Percentiles rank a stretch among this genome's conserved stretches.
These are phyloP conservation scores for Pleurotus djamor DNA, from an alignment of 768 basidiomycete species.

Conservation along the genomic window DNA sequence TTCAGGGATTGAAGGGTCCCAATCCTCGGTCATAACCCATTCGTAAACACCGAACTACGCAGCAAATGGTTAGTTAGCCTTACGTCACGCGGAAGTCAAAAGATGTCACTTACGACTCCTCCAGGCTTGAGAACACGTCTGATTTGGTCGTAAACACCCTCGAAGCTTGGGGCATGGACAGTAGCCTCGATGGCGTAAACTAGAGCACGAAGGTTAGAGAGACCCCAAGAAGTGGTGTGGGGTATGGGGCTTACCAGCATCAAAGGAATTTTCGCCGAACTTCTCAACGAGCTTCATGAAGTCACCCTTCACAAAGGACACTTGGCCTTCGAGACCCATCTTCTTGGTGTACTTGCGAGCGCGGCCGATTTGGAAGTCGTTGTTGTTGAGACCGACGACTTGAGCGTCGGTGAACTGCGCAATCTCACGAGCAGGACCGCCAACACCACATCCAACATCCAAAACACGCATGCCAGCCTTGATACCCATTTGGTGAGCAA, in stretches of 20 bases:
- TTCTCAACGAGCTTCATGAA: conserved; percentile 93
- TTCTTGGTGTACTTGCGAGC: conserved; percentile 79
- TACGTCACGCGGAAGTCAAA: neutral
- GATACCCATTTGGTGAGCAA: conserved; percentile 82
- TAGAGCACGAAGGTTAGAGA: conserved; percentile 19
- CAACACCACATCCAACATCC: conserved; percentile 98
- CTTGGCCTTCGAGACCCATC: conserved; percentile 72
- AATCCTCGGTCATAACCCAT: conserved; percentile 97
- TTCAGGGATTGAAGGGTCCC: conserved; percentile 81
- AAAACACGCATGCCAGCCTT: conserved; percentile 93
- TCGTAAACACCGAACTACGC: conserved; percentile 94
- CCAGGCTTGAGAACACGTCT: conserved; percentile 94
- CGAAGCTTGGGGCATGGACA: conserved; percentile 92
- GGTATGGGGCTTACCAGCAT: conserved; percentile 67
- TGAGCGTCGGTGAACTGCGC: conserved; percentile 85
- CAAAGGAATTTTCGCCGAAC: conserved; percentile 92
- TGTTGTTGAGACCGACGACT: conserved; percentile 92
- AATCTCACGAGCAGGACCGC: conserved; percentile 96
- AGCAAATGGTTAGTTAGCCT: neutral
- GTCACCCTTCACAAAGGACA: conserved; percentile 88
- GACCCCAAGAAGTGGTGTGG: neutral
- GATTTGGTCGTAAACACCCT: conserved; percentile 94
- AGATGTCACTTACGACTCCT: conserved; percentile 68
- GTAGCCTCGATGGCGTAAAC: conserved; percentile 99
- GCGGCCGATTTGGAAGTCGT: conserved; percentile 90